Percentiles rank a stretch among this genome's conserved stretches.
These are phyloP conservation scores for Phytophthora litchii DNA, from an alignment of 352 stramenopile genomes.

Conservation along the genomic window DNA sequence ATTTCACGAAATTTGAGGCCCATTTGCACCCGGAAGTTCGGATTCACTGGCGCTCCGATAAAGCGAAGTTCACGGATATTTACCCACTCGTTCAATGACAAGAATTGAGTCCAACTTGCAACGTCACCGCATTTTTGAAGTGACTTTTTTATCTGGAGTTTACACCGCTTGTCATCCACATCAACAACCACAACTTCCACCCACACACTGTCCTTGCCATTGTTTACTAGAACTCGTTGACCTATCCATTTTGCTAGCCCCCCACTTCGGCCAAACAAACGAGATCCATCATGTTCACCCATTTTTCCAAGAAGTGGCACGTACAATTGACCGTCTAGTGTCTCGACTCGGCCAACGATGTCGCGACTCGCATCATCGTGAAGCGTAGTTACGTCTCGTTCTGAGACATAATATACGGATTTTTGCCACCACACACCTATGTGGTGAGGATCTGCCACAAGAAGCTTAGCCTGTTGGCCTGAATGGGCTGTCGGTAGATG, in stretches of 20 bases:
- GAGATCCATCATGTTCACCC: conserved; percentile 38
- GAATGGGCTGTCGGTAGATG: conserved; percentile 39
- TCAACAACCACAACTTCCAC: conserved; percentile 62
- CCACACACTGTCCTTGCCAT: conserved; percentile 72
- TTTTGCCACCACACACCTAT: conserved; percentile 79
- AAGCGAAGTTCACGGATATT: conserved; percentile 58
- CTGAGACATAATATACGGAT: conserved; percentile 48
- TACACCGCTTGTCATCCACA: conserved; percentile 68
- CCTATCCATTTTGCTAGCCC: conserved; percentile 59
- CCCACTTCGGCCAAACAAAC: conserved; percentile 48
- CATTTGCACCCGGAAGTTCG: conserved; percentile 72
- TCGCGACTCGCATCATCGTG: conserved; percentile 62
- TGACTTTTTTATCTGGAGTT: conserved; percentile 64
- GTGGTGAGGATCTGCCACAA: conserved; percentile 57
- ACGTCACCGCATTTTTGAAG: conserved; percentile 47
- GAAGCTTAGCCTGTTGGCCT: conserved; percentile 48
- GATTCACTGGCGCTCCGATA: conserved; percentile 53
- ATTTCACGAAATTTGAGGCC: conserved; percentile 64
- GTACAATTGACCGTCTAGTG: conserved; percentile 70
- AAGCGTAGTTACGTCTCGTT: conserved; percentile 61
- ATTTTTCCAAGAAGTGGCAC: conserved; percentile 47
- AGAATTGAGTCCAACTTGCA: conserved; percentile 43
- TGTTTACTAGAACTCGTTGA: conserved; percentile 69
- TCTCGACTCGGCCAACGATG: conserved; percentile 50
- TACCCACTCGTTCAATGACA: conserved; percentile 58